Base-by-base conservation (phyloP, 192 early-diverging fungal species). In the Lobosporangium transversale region DNA sequence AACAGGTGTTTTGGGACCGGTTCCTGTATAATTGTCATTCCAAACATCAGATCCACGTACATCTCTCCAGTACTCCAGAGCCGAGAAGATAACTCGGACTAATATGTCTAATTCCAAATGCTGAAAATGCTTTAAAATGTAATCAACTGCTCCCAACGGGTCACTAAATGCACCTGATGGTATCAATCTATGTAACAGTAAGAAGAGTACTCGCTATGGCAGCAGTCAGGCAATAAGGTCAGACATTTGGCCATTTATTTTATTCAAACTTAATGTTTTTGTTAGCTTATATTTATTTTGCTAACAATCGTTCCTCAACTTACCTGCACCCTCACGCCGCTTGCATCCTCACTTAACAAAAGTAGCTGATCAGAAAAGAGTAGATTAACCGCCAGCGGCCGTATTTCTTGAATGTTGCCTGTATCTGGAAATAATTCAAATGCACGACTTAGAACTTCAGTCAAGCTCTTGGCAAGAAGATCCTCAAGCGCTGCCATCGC, bases 241-340 rank as follows among this genome's bases (percentile, higher is more conserved):
- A 51, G 17, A 8, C 5, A 6, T 45, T 3, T 29, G 8, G 12
- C 30, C 18, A 14, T 1, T 42, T 15, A 44, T 31, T n/a, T n/a
- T n/a, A n/a, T n/a, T n/a, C n/a, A n/a, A n/a, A n/a, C n/a, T n/a
- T n/a, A n/a, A n/a, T n/a, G n/a, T n/a, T n/a, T n/a, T n/a, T n/a
- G n/a, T n/a, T n/a, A n/a, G n/a, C n/a, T n/a, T n/a, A n/a, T n/a
- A n/a, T n/a, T n/a, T n/a, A n/a, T n/a, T n/a, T n/a, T n/a, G n/a
- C n/a, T n/a, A n/a, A n/a, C n/a, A n/a, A n/a, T n/a, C n/a, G n/a
- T n/a, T n/a, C 30, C 43, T 56, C 29, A 43, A 24, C 23, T 12
- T 24, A 64, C 70, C 50, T 74, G 70, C 18, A 74, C 48, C 20
- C 35, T 54, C 21, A 24, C 50, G 3, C 70, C 70, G 31, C 62